These are phyloP conservation scores for Boletus huronensis DNA, from an alignment of 768 basidiomycete genomes.

Conservation along the genomic window DNA sequence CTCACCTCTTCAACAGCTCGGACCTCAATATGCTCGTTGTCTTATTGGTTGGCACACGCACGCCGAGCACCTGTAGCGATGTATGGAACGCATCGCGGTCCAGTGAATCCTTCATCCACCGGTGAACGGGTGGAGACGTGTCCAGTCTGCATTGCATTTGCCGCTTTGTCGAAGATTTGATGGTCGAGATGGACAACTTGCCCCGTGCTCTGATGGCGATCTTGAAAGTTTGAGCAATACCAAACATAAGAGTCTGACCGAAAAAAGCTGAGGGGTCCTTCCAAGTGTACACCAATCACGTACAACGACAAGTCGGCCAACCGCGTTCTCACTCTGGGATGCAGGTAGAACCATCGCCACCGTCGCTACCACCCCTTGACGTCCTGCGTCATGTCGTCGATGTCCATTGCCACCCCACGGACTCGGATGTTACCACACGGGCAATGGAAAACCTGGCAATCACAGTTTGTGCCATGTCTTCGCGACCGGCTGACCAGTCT, in stretches of 20 bases:
- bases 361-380: slow-evolving; percentile 25
- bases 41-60: slow-evolving; percentile 54
- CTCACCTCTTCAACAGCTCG: slow-evolving; percentile 56
- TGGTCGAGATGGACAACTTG: slow-evolving; percentile 1
- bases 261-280: not conserved
- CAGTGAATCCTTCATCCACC: slow-evolving; percentile 49
- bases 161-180: not conserved
- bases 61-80: slow-evolving; percentile 64
- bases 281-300: not conserved
- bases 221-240: slow-evolving; percentile 7
- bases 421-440: slow-evolving; percentile 48
- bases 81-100: slow-evolving; percentile 65
- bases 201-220: slow-evolving; percentile 2
- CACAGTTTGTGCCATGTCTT: slow-evolving; percentile 83
- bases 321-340: not conserved
- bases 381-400: slow-evolving; percentile 75
- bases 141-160: slow-evolving; percentile 30
- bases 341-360: not conserved
- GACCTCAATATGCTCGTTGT: slow-evolving; percentile 57
- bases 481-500: slow-evolving; percentile 60
- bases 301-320: not conserved
- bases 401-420: slow-evolving; percentile 92
- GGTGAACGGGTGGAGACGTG: slow-evolving; percentile 45
- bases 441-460: slow-evolving; percentile 57
- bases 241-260: slow-evolving; percentile 14